Evolutionary conservation across 352 stramenopile genomes (phyloP).

Genomic region (Blastocystis sp.): DNA sequence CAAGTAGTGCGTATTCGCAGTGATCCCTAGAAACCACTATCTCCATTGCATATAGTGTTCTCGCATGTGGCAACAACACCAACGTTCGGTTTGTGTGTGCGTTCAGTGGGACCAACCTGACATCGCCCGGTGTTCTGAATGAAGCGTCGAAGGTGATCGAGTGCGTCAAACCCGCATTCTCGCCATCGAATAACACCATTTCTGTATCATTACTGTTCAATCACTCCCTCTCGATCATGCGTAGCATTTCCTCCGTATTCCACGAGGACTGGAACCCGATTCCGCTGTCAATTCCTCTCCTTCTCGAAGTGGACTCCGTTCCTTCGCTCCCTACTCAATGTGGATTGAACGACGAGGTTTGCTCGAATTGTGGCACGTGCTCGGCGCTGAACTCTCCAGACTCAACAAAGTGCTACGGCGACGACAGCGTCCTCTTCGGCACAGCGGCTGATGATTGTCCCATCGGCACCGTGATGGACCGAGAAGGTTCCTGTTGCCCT

Average conservation of each 20-base stretch:
- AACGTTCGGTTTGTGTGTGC: background rate
- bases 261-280: background rate
- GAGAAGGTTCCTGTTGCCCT: background rate
- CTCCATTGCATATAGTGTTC: background rate
- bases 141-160: background rate
- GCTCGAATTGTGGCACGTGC: background rate
- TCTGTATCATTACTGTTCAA: background rate
- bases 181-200: background rate
- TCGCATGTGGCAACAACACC: conserved; percentile 1
- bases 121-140: background rate
- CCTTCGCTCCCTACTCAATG: background rate
- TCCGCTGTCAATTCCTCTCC: background rate
- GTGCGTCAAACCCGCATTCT: background rate
- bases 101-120: background rate
- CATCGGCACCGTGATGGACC: background rate
- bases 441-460: background rate
- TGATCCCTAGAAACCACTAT: background rate
- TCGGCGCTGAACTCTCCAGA: background rate
- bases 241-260: background rate
- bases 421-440: background rate
- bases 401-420: conserved; percentile 6
- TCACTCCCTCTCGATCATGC: background rate
- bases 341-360: background rate
- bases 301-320: background rate
- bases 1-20: background rate